phyloP scores from a whole-genome alignment of 331 rosid species.

The Pyrus hybrid region DNA sequence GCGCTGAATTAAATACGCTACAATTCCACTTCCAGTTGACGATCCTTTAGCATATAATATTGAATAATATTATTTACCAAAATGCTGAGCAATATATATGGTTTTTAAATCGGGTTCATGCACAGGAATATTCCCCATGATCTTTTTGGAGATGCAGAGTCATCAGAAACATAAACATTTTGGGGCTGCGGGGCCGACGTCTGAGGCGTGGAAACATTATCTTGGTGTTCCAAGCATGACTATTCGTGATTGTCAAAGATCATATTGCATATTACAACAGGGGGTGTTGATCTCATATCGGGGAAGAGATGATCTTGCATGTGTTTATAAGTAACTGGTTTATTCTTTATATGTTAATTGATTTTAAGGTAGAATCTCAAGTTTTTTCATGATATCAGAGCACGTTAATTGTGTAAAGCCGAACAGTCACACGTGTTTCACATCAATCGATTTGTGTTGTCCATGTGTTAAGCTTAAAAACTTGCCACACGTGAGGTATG shows the following conservation, averaged over 20 bases:
- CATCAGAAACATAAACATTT: slow-evolving; percentile 18
- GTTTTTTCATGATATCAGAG: no score
- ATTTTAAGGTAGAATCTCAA: no score
- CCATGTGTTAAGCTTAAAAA: no score
- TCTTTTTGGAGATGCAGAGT: slow-evolving; percentile 26
- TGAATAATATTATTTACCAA: neutral
- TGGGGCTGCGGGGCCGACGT: slow-evolving; percentile 2
- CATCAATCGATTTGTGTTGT: no score
- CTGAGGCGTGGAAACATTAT: slow-evolving; percentile 1
- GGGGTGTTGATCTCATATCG: no score
- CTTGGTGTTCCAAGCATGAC: neutral
- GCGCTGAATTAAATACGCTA: neutral
- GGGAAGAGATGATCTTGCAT: no score
- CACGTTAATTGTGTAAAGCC: no score
- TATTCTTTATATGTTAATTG: no score
- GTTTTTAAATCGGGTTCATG: slow-evolving; percentile 32
- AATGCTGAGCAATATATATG: neutral
- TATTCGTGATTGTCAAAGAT: neutral
- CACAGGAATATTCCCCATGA: slow-evolving; percentile 37
- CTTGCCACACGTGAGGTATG: no score
- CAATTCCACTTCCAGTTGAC: slow-evolving; percentile 6
- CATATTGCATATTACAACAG: no score
- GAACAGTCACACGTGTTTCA: no score
- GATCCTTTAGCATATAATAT: neutral
- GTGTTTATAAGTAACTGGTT: no score